Evolutionary conservation across 305 asterid genomes (phyloP).

Genomic region (Stenogyne calaminthoides): DNA sequence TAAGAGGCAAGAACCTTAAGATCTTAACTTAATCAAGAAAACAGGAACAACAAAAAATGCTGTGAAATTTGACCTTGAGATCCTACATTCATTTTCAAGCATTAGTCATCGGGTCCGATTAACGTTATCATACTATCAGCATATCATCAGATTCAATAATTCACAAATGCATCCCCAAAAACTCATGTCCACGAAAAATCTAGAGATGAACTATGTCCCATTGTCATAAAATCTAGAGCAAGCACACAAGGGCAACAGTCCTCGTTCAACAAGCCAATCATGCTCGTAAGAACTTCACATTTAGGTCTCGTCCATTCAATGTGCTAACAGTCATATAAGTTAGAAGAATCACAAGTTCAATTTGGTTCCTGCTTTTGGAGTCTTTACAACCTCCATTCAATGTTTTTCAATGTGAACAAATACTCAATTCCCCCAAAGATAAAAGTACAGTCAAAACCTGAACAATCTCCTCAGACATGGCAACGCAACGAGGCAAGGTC

Average conservation of each 20-base stretch:
- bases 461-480: slow-evolving; percentile 94
- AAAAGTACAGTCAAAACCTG: slow-evolving; percentile 63
- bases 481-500: slow-evolving; percentile 79
- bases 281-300: slow-evolving; percentile 12
- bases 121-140: slow-evolving; percentile 25
- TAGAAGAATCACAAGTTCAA: slow-evolving; percentile 25
- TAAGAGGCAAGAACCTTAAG: not conserved
- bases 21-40: slow-evolving; percentile 19
- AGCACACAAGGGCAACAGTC: slow-evolving; percentile 5
- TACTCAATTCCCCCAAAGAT: slow-evolving; percentile 41
- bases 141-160: slow-evolving; percentile 16
- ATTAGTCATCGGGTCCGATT: slow-evolving; percentile 23
- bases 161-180: slow-evolving; percentile 14
- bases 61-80: slow-evolving; percentile 11
- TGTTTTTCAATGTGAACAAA: slow-evolving; percentile 31
- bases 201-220: slow-evolving; percentile 12
- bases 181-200: slow-evolving; percentile 12
- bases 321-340: slow-evolving; percentile 26
- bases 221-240: slow-evolving; percentile 23
- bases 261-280: slow-evolving; percentile 15
- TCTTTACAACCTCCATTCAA: not conserved
- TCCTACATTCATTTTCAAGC: slow-evolving; percentile 16
- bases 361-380: slow-evolving; percentile 12
- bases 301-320: slow-evolving; percentile 14
- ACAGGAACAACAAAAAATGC: slow-evolving; percentile 15